These are phyloP conservation scores for Solanum tacnaense DNA, from an alignment of 257 asterid genomes.

Conservation along the genomic window DNA sequence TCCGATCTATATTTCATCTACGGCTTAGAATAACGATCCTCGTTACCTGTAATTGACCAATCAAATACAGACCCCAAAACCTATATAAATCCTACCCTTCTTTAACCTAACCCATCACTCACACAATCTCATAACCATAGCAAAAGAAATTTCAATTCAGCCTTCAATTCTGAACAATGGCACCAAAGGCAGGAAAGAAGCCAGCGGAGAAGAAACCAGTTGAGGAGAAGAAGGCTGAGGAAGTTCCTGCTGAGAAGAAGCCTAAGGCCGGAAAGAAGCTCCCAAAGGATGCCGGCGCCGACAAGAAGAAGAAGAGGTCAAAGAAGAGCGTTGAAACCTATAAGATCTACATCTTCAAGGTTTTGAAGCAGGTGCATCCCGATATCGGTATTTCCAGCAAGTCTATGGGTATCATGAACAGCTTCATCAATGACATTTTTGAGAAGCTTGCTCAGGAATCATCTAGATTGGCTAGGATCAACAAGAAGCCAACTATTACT, in stretches of 20 bases:
- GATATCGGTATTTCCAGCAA: not conserved
- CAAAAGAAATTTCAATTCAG: not conserved
- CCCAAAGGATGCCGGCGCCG: not conserved
- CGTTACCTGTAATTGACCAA: not conserved
- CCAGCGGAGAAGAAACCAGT: not conserved
- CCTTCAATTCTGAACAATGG: not conserved
- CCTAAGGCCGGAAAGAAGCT: not conserved
- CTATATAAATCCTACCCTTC: not conserved
- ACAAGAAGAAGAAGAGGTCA: not conserved
- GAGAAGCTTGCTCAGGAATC: not conserved
- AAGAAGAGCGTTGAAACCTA: not conserved
- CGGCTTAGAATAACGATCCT: not conserved
- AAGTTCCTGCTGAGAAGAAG: not conserved
- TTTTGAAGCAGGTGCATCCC: not conserved
- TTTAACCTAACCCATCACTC: fast-evolving
- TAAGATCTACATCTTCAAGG: not conserved
- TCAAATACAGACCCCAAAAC: not conserved
- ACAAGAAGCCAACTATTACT: not conserved
- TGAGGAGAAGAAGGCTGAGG: not conserved
- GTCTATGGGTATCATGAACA: not conserved
- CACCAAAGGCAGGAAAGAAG: not conserved
- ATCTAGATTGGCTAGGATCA: not conserved
- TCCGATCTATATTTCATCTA: not conserved
- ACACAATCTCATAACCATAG: not conserved
- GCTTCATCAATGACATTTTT: not conserved